Percentiles rank a stretch among this genome's conserved stretches.
Conservation (phyloP, 78 protist species). For the Dictyostelium citrinum region DNA sequence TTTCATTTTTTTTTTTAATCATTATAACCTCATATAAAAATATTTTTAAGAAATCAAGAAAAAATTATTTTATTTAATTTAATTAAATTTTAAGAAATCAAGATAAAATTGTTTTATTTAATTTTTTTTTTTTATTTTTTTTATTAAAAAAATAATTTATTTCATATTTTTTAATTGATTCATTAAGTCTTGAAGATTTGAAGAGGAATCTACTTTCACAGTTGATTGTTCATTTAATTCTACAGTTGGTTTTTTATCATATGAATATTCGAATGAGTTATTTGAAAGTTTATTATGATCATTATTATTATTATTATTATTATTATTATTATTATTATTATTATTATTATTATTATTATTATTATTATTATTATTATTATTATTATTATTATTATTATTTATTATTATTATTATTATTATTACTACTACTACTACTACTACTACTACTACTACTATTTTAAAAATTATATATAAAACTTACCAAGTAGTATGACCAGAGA, state of each 20-base stretch:
- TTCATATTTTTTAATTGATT: conserved; percentile 35
- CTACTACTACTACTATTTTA: too few relatives aligned
- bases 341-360: too few relatives aligned
- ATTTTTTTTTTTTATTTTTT: not conserved
- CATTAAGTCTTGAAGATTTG: conserved; percentile 49
- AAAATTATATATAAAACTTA: too few relatives aligned
- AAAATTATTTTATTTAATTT: too few relatives aligned
- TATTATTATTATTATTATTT: too few relatives aligned
- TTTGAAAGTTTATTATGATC: not conserved
- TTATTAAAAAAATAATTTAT: not conserved
- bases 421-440: too few relatives aligned
- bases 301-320: not conserved
- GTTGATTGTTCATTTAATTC: conserved; percentile 18
- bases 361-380: too few relatives aligned
- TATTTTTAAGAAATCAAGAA: not conserved
- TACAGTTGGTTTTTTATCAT: conserved; percentile 69
- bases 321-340: not conserved
- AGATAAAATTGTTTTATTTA: not conserved
- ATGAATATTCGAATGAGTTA: conserved; percentile 19
- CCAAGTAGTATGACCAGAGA: conserved; percentile 83
- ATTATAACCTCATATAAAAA: not conserved
- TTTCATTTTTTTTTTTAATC: not conserved
- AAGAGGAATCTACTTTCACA: not conserved
- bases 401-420: too few relatives aligned
- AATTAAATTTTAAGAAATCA: not conserved